Evolutionary conservation across 2,329 filamentous ascomycete genomes (phyloP), one percentile per base, ranked within the genome.

Genomic region (Coniosporium tulheliwenetii): DNA sequence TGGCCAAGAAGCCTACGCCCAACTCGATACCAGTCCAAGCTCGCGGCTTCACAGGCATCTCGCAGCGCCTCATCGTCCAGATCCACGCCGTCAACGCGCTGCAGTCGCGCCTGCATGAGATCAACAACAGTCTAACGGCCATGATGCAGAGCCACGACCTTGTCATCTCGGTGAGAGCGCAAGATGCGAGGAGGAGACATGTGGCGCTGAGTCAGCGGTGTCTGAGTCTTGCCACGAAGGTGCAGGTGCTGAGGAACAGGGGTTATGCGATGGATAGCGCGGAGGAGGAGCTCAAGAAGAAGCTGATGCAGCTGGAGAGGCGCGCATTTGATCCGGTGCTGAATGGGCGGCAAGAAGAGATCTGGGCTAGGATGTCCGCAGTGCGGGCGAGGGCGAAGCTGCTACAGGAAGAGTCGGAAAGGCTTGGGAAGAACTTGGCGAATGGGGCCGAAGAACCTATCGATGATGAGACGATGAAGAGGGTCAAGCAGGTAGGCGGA

Each of bases 261-360:
- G 85, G 85, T 5, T 93, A 89, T 55, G 80, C 83, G 2, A 67
- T 93, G 47, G 82, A 82, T 50, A 76, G 76, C 35, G 78, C 83
- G 46, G 84, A 93, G 58, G 85, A 93, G 52, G 79, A 82, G 48
- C 59, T 93, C 37, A 78, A 80, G 58, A 75, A 76, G 50, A 81
- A 83, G 56, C 66, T 93, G 43, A 65, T 77, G 52, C 68, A 65
- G 16, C 64, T 91, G 43, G 81, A 87, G 56, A 74, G 75, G 52
- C 67, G 69, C 39, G 74, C 85, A 26, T 76, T 78, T 47, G 84
- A 91, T 52, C 84, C 85, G 7, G 77, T 78, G 7, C 69, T 89
- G 41, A 73, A 74, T 32, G 83, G 49, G 19, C 68, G 82, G 48
- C 79, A 85, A 54, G 85, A 47, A 37, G 42, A 31, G 39, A 44